These are phyloP conservation scores for Aureobasidium melanogenum DNA, from an alignment of 2,329 filamentous ascomycete genomes.

Conservation along the genomic window DNA sequence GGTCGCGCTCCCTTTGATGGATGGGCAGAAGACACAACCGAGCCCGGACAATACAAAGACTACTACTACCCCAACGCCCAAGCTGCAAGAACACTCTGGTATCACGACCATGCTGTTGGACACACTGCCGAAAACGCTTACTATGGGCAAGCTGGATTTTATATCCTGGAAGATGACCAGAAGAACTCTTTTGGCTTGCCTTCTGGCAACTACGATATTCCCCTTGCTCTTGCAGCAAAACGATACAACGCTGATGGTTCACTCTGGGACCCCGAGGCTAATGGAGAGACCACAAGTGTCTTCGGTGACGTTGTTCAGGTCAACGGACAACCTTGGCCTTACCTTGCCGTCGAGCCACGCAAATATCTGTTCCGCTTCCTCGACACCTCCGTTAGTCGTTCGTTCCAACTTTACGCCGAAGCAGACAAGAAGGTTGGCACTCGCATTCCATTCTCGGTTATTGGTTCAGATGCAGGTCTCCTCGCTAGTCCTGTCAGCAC, in stretches of 20 bases:
- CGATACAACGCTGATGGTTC: conserved; percentile 44
- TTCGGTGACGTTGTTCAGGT: conserved; percentile 30
- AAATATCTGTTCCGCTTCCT: conserved; percentile 52
- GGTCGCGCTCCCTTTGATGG: conserved; percentile 40
- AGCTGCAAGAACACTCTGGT: conserved; percentile 28
- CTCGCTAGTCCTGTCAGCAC: conserved; percentile 37
- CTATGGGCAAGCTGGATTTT: conserved; percentile 48
- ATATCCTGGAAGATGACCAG: conserved; percentile 44
- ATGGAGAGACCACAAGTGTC: conserved; percentile 21
- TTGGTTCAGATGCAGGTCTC: conserved; percentile 47
- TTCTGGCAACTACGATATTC: conserved; percentile 45
- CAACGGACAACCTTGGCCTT: conserved; percentile 51
- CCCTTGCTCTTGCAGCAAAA: conserved; percentile 43
- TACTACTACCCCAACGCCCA: conserved; percentile 54
- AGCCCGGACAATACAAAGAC: conserved; percentile 48
- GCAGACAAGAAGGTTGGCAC: conserved; percentile 24
- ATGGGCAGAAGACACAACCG: conserved; percentile 46
- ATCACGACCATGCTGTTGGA: conserved; percentile 34
- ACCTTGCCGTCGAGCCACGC: conserved; percentile 48
- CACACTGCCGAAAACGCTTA: conserved; percentile 31
- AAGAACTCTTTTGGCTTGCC: conserved; percentile 44
- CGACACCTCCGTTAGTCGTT: conserved; percentile 41
- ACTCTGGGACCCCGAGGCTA: conserved; percentile 37
- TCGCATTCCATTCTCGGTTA: conserved; percentile 42
- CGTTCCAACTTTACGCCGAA: conserved; percentile 42